Evolutionary conservation across 192 early-diverging fungal species (phyloP), one percentile per base, ranked within the genome.

Genomic region (Physocladia obscura): DNA sequence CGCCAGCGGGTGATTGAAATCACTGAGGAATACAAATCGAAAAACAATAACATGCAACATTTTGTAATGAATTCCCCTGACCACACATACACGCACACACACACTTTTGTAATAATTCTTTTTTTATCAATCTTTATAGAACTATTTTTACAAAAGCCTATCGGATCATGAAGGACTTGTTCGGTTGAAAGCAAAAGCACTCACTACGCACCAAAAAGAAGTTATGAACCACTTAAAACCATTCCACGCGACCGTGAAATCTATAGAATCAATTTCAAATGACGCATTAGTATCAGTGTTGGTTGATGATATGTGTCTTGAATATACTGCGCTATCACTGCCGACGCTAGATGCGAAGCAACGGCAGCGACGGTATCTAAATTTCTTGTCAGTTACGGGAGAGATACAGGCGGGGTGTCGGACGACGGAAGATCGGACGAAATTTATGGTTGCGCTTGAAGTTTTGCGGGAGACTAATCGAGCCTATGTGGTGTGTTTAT

Each of bases 391-490:
- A 13, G 15, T 68, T 8, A 51, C 65, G 13, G 47, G 65, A 15
- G 15, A 68, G 34, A 17, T 57, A 21, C 65, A 68, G 24, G 35
- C 13, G 15, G 8, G 54, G 35, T 68, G 65, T 36, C 4, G 15
- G 26, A 68, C 65, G 5, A 38, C 54, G 37, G 54, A 54, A n/a
- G 65, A 68, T 21, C 65, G 65, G 13, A 55, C 22, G 19, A 54
- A 57, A 26, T 56, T 68, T 11, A 56, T 68, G 51, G 51, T 68
- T 2, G 38, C 40, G 2, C 49, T 68, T 38, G 65, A 68, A 56
- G 47, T 68, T 6, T 17, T 26, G 1, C 50, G 65, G 19, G 40
- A 68, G 47, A 31, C 49, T 1, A 68, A 68, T 30, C 8, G 54
- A 22, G 40, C 40, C n/a, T 44, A 44, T n/a, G 8, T n/a, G 40